A percentile compares a stretch with the other conserved stretches of the same genome.
These are phyloP conservation scores for Fusarium armeniacum DNA, from an alignment of 2,329 filamentous ascomycete genomes.

Conservation along the genomic window DNA sequence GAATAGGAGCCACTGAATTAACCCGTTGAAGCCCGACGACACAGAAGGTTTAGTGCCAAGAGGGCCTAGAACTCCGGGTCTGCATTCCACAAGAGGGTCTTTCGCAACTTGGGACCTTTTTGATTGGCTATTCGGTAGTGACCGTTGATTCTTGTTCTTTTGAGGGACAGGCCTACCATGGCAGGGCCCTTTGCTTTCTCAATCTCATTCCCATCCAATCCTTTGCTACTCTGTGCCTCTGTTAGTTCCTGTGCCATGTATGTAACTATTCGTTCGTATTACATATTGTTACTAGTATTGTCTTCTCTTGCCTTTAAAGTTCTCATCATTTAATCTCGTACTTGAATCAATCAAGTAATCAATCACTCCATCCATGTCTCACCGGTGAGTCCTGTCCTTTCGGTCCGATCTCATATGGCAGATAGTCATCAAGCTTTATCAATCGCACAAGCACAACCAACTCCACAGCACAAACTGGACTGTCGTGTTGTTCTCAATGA, in stretches of 20 bases:
- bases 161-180: neutral
- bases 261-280: neutral
- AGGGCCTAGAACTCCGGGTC: conserved; percentile 37
- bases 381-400: conserved; percentile 23
- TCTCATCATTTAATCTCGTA: conserved; percentile 11
- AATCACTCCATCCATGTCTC: conserved; percentile 27
- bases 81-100: conserved; percentile 24
- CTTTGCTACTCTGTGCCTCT: neutral
- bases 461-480: conserved; percentile 27
- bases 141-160: conserved; percentile 15
- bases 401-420: conserved; percentile 39
- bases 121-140: conserved; percentile 41
- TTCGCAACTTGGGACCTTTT: neutral
- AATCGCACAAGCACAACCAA: conserved; percentile 27
- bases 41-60: conserved; percentile 31
- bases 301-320: neutral
- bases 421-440: conserved; percentile 34
- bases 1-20: conserved; percentile 17
- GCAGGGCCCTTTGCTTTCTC: conserved; percentile 17
- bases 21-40: neutral
- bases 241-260: neutral
- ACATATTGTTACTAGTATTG: neutral
- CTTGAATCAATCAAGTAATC: conserved; percentile 10
- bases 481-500: neutral
- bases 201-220: neutral